Evolutionary conservation across 1,139 yeast genomes (phyloP).

Genomic region (Protomyces inouyei): DNA sequence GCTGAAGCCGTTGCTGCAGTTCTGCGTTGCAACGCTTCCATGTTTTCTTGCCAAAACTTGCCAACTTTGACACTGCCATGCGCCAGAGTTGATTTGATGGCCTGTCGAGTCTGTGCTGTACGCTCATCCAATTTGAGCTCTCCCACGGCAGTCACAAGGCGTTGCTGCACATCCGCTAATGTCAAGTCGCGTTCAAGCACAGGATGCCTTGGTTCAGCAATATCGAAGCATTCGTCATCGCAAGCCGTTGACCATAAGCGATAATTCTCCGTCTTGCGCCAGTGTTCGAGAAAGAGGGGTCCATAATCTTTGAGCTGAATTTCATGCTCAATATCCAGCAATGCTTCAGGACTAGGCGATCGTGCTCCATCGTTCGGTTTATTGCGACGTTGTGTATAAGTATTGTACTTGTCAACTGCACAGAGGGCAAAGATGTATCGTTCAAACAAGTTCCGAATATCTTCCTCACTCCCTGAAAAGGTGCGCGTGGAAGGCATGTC

Average conservation of each 20-base stretch:
- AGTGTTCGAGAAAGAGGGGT: constrained; percentile 52
- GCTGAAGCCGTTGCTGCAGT: not conserved
- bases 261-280: constrained; percentile 67
- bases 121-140: constrained; percentile 23
- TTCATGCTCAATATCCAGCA: constrained; percentile 32
- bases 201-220: constrained; percentile 73
- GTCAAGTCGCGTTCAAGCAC: constrained; percentile 22
- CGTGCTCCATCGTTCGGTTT: not conserved
- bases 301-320: constrained; percentile 48
- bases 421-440: constrained; percentile 77
- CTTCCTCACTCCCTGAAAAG: constrained; percentile 80
- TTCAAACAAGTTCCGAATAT: constrained; percentile 79
- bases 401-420: constrained; percentile 65
- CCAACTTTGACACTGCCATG: constrained; percentile 11
- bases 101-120: constrained; percentile 25
- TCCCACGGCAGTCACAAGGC: constrained; percentile 9
- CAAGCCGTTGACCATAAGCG: constrained; percentile 65
- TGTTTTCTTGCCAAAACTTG: constrained; percentile 16
- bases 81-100: constrained; percentile 21
- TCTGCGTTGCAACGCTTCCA: constrained; percentile 16
- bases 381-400: constrained; percentile 40
- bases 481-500: constrained; percentile 43
- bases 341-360: constrained; percentile 9
- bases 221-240: constrained; percentile 84
- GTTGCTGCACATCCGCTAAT: constrained; percentile 24